These are phyloP conservation scores for Debaryomyces maramus DNA, from an alignment of 805 yeast species.

Conservation along the genomic window DNA sequence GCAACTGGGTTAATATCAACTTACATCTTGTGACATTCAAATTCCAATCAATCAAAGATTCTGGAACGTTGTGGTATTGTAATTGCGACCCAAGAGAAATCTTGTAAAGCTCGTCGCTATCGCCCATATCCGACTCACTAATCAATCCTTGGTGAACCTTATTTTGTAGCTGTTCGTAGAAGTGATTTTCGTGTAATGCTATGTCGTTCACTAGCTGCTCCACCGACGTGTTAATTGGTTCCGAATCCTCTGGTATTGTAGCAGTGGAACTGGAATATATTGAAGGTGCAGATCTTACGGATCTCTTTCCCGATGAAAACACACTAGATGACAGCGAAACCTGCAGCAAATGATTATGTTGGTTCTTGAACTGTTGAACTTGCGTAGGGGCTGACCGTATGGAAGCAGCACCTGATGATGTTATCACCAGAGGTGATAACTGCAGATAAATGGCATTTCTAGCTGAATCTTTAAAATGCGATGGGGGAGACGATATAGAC, in stretches of 20 bases:
- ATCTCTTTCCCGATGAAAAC: conserved; percentile 35
- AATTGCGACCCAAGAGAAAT: conserved; percentile 43
- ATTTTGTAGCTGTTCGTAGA: conserved; percentile 14
- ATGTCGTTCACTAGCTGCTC: conserved; percentile 46
- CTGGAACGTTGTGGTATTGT: conserved; percentile 39
- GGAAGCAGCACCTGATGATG: conserved; percentile 28
- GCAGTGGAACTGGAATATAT: conserved; percentile 42
- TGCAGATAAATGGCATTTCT: conserved; percentile 46
- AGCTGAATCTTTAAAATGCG: conserved; percentile 43
- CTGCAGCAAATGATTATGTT: conserved; percentile 21
- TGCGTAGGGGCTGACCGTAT: conserved; percentile 44
- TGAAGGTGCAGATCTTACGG: conserved; percentile 45
- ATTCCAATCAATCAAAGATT: conserved; percentile 52
- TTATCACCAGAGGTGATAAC: conserved; percentile 30
- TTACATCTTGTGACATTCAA: conserved; percentile 50
- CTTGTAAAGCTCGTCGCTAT: conserved; percentile 28
- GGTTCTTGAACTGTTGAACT: conserved; percentile 15
- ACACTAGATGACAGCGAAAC: conserved; percentile 39
- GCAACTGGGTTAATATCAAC: conserved; percentile 41
- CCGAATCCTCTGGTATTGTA: conserved; percentile 46
- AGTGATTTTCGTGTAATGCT: conserved; percentile 35
- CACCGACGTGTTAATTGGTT: conserved; percentile 41
- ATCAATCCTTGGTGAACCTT: conserved; percentile 8
- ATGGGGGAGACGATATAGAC: conserved; percentile 29
- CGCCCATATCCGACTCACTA: conserved; percentile 15